Evolutionary conservation across 108 stramenopile genomes (phyloP).

Genomic region (Skeletonema menzelii): DNA sequence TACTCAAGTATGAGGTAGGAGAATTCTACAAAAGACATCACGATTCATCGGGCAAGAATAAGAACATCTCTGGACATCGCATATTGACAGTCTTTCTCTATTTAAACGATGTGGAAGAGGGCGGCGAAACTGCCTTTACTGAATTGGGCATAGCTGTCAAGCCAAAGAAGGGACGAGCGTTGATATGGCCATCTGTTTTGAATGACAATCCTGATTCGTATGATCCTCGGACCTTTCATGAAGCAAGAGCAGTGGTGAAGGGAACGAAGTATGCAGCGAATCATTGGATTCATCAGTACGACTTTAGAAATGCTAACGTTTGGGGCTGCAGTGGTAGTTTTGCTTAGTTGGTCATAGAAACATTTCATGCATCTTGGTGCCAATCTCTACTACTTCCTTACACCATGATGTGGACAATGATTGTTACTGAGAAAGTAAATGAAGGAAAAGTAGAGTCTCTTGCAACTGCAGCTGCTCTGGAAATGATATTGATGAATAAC

Average conservation of each 20-base stretch:
- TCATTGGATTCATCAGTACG: slow-evolving; percentile 66
- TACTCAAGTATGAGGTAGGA: slow-evolving; percentile 53
- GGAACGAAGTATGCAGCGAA: slow-evolving; percentile 64
- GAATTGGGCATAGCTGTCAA: slow-evolving; percentile 32
- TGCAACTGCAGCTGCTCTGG: slow-evolving; percentile 45
- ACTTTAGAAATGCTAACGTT: slow-evolving; percentile 44
- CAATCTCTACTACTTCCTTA: too few species aligned
- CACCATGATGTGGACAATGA: too few species aligned
- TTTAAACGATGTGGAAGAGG: slow-evolving; percentile 59
- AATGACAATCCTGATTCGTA: slow-evolving; percentile 52
- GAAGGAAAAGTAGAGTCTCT: slow-evolving; percentile 20
- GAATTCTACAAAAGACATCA: slow-evolving; percentile 60
- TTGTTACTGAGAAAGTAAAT: slow-evolving; percentile 31
- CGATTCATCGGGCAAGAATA: slow-evolving; percentile 39
- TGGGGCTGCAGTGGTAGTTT: slow-evolving; percentile 55
- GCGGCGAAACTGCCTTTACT: slow-evolving; percentile 63
- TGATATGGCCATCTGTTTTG: slow-evolving; percentile 57
- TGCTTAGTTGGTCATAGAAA: not conserved
- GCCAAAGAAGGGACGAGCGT: slow-evolving; percentile 47
- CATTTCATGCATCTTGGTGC: slow-evolving; percentile 52
- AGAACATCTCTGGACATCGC: slow-evolving; percentile 50
- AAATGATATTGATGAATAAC: slow-evolving; percentile 9
- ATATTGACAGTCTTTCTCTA: slow-evolving; percentile 71
- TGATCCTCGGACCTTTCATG: slow-evolving; percentile 52
- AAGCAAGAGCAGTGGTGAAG: slow-evolving; percentile 51